Conservation (phyloP, 495 filamentous ascomycete species). For the Sabuloglossum arenarium region DNA sequence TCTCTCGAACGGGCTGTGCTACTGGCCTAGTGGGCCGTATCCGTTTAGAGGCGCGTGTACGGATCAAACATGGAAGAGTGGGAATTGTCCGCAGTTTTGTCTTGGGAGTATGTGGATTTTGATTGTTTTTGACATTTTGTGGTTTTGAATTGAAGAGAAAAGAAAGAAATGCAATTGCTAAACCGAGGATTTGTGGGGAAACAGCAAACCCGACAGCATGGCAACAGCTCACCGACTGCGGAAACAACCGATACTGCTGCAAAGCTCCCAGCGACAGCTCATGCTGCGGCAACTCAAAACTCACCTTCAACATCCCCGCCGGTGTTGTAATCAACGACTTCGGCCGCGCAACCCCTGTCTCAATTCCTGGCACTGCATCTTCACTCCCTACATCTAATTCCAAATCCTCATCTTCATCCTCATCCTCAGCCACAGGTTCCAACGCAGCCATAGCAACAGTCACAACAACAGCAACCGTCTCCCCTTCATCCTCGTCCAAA, state of each 20-base stretch:
- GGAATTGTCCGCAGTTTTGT: not conserved
- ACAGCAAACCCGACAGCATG: not conserved
- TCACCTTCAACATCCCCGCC: not conserved
- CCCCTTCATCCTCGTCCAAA: not conserved
- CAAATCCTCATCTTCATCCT: no score
- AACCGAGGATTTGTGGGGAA: no score
- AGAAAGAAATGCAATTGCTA: no score
- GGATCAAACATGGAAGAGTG: not conserved
- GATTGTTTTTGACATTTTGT: no score
- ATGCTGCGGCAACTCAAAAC: not conserved
- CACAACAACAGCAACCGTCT: not conserved
- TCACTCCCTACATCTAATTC: no score
- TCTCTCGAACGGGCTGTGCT: slow-evolving; percentile 1
- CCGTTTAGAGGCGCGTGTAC: slow-evolving; percentile 3
- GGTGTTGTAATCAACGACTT: not conserved
- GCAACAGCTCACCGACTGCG: not conserved
- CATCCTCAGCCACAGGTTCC: no score
- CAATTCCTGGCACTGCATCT: no score
- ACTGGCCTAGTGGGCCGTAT: not conserved
- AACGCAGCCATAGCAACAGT: not conserved
- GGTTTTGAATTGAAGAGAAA: no score
- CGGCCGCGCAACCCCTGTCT: not conserved
- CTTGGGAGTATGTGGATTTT: no score
- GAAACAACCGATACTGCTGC: not conserved
- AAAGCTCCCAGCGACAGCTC: no score